Evolutionary conservation across 2,329 filamentous ascomycete genomes (phyloP).

Genomic region (Stromatinia cepivora): DNA sequence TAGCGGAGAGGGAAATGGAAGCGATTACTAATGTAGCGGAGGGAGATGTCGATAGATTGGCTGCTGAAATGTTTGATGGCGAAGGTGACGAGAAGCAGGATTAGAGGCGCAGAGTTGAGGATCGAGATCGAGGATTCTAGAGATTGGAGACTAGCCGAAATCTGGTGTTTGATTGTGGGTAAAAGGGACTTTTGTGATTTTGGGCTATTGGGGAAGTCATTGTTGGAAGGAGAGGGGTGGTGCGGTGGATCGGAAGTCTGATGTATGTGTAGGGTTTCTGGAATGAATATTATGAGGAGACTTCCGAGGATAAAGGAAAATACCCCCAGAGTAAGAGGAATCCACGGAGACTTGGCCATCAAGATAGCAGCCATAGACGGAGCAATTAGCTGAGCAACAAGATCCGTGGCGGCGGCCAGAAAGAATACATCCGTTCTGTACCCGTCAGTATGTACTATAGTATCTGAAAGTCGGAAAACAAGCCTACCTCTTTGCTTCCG

Average conservation of each 20-base stretch:
- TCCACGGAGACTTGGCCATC: slow-evolving; percentile 40
- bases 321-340: slow-evolving; percentile 32
- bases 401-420: slow-evolving; percentile 35
- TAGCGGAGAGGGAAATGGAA: slow-evolving; percentile 33
- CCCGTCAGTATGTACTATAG: background rate
- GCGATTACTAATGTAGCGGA: slow-evolving; percentile 37
- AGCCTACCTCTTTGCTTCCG: slow-evolving; percentile 42
- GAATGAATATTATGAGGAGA: slow-evolving; percentile 35
- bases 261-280: slow-evolving; percentile 38
- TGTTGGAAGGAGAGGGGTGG: slow-evolving; percentile 18
- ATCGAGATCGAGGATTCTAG: slow-evolving; percentile 27
- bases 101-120: slow-evolving; percentile 33
- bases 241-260: slow-evolving; percentile 2
- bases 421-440: slow-evolving; percentile 44
- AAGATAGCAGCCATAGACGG: slow-evolving; percentile 43
- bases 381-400: slow-evolving; percentile 43
- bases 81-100: slow-evolving; percentile 38
- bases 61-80: slow-evolving; percentile 26
- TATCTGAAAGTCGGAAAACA: background rate
- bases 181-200: background rate
- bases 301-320: slow-evolving; percentile 26
- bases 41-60: slow-evolving; percentile 27
- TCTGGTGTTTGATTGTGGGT: slow-evolving; percentile 23
- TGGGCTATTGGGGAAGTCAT: slow-evolving; percentile 7
- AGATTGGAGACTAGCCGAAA: background rate